Conservation (phyloP, 2,329 filamentous ascomycete species). For the Venturia pyrina region DNA sequence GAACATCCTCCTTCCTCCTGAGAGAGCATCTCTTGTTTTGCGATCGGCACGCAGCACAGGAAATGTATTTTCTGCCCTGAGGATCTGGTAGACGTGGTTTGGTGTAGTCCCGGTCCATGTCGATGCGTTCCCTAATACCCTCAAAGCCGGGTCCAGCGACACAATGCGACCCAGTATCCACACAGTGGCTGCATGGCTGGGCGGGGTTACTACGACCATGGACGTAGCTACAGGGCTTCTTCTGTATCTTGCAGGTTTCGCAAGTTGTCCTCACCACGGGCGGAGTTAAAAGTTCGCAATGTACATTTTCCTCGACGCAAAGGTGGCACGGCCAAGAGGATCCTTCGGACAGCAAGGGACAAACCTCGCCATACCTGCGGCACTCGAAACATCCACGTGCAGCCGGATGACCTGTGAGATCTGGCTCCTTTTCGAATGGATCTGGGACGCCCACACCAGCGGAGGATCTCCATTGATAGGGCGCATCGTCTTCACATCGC, state of each 20-base stretch:
- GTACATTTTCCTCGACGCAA: neutral
- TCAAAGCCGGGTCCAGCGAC: neutral
- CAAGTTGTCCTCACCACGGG: neutral
- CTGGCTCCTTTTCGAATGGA: neutral
- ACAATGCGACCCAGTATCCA: neutral
- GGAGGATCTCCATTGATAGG: neutral
- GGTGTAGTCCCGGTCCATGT: neutral
- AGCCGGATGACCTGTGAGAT: neutral
- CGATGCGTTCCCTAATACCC: neutral
- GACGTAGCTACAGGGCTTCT: neutral
- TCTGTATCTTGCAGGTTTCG: neutral
- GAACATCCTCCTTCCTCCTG: neutral
- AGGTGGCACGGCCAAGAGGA: slow-evolving; percentile 1
- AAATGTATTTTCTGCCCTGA: neutral
- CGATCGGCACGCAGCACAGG: neutral
- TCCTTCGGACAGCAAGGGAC: slow-evolving; percentile 2
- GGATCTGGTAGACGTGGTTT: neutral
- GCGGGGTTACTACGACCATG: slow-evolving; percentile 1
- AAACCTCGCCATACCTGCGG: neutral
- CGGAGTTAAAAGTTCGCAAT: neutral
- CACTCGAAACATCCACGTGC: slow-evolving; percentile 1
- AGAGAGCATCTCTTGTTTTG: neutral
- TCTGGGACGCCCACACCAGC: neutral
- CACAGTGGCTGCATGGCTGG: slow-evolving; percentile 5
- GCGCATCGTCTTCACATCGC: neutral